These are phyloP conservation scores for Anethum foeniculum DNA, from an alignment of 140 eudicot species.

Conservation along the genomic window DNA sequence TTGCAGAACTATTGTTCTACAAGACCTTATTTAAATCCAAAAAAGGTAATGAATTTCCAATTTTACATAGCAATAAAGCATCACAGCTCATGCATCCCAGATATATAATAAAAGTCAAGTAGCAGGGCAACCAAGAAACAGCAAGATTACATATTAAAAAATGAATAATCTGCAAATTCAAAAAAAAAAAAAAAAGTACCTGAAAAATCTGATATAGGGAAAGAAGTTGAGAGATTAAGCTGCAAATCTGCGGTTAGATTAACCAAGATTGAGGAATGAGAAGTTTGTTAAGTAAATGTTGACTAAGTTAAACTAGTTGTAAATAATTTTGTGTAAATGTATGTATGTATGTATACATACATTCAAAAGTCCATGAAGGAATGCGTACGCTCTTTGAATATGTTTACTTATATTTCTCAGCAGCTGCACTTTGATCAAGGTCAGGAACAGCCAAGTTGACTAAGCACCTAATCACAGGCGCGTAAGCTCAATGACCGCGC, in stretches of 20 bases:
- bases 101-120: not conserved
- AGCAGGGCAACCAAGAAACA: not conserved
- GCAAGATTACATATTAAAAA: not conserved
- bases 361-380: not conserved
- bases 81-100: not conserved
- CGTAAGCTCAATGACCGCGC: slow-evolving; percentile 1
- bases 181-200: not conserved
- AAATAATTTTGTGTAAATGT: too few relatives aligned
- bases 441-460: not conserved
- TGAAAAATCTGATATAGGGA: not conserved
- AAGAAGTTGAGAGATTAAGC: not conserved
- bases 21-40: not conserved
- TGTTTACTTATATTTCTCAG: not conserved
- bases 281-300: not conserved
- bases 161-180: not conserved
- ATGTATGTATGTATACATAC: too few relatives aligned
- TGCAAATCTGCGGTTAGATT: not conserved
- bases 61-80: not conserved
- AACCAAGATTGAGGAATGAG: not conserved
- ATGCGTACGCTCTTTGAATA: slow-evolving; percentile 5
- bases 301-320: not conserved
- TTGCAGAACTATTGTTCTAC: not conserved
- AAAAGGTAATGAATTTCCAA: not conserved
- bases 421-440: not conserved
- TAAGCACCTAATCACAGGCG: not conserved